phyloP scores from a whole-genome alignment of 805 yeast genomes.

The Metschnikowia gruessii region DNA sequence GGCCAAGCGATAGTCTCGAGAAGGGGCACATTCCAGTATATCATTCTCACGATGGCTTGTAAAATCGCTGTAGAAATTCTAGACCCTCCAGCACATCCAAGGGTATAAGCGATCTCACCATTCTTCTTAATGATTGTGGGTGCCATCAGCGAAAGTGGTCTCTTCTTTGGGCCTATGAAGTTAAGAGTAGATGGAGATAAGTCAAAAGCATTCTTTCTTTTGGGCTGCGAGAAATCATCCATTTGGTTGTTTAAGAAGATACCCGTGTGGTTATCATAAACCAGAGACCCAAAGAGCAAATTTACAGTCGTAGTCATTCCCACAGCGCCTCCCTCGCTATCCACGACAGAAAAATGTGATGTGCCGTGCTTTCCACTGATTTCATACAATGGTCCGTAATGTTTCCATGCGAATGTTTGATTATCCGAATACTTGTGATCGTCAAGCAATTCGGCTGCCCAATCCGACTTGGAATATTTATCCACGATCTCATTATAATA shows the following conservation, averaged over 20 bases:
- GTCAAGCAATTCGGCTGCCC: constrained; percentile 51
- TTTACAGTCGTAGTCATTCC: constrained; percentile 88
- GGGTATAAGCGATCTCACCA: constrained; percentile 44
- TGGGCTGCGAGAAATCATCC: constrained; percentile 89
- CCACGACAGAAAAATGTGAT: constrained; percentile 80
- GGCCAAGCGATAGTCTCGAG: constrained; percentile 76
- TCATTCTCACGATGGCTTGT: constrained; percentile 70
- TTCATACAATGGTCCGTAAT: constrained; percentile 77
- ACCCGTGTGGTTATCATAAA: constrained; percentile 81
- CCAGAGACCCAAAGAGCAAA: constrained; percentile 74
- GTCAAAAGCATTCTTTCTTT: constrained; percentile 69
- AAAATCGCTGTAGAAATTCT: constrained; percentile 79
- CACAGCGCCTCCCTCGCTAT: constrained; percentile 71
- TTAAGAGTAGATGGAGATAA: constrained; percentile 80
- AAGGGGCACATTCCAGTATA: constrained; percentile 55
- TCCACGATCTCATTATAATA: constrained; percentile 27
- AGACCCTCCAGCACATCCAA: constrained; percentile 96
- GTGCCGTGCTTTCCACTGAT: constrained; percentile 86
- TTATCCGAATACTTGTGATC: constrained; percentile 49
- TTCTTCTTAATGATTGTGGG: constrained; percentile 55
- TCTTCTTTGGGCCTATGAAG: constrained; percentile 65
- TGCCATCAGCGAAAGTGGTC: constrained; percentile 82
- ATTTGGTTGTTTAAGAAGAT: constrained; percentile 82
- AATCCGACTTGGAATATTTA: constrained; percentile 48
- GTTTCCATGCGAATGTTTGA: constrained; percentile 62